Evolutionary conservation across 1,284 basidiomycete species (phyloP).

Genomic region (Prillingera fragicola): DNA sequence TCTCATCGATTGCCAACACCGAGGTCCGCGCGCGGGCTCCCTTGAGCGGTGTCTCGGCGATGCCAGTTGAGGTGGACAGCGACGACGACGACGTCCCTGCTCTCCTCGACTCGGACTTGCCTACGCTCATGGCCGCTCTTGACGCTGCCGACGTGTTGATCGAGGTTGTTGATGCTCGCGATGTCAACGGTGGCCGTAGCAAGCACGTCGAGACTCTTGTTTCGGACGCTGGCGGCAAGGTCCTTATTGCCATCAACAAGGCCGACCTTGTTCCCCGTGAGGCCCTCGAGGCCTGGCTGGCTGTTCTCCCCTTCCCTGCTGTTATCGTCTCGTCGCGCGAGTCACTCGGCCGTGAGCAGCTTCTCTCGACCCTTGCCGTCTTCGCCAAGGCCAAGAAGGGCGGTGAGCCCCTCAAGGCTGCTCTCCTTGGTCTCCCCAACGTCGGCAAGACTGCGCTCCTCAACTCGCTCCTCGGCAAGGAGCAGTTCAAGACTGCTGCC

Average conservation of each 20-base stretch:
- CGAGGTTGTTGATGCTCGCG: constrained; percentile 78
- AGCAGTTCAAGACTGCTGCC: constrained; percentile 43
- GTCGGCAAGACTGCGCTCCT: constrained; percentile 76
- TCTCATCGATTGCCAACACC: constrained; percentile 23
- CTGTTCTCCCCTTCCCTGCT: constrained; percentile 64
- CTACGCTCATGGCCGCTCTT: constrained; percentile 65
- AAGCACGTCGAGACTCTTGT: constrained; percentile 60
- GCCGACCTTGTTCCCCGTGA: constrained; percentile 81
- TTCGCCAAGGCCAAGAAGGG: constrained; percentile 45
- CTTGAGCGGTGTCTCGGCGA: constrained; percentile 11
- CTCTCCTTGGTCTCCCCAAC: constrained; percentile 58
- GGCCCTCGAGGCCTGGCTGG: constrained; percentile 69
- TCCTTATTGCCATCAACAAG: constrained; percentile 78
- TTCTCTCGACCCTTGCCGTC: constrained; percentile 21
- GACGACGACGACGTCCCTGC: constrained; percentile 54
- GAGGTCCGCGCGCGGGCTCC: constrained; percentile 23
- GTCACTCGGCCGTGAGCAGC: constrained; percentile 29
- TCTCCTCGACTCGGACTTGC: constrained; percentile 63
- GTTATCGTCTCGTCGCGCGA: constrained; percentile 57
- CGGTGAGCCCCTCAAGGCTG: constrained; percentile 22
- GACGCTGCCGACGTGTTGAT: constrained; percentile 78
- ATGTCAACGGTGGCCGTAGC: constrained; percentile 68
- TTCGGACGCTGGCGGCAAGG: constrained; percentile 36
- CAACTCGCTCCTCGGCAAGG: constrained; percentile 63
- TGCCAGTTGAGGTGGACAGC: constrained; percentile 8